Conservation (phyloP, 140 eudicot species). For the Erigeron philadelphicus region DNA sequence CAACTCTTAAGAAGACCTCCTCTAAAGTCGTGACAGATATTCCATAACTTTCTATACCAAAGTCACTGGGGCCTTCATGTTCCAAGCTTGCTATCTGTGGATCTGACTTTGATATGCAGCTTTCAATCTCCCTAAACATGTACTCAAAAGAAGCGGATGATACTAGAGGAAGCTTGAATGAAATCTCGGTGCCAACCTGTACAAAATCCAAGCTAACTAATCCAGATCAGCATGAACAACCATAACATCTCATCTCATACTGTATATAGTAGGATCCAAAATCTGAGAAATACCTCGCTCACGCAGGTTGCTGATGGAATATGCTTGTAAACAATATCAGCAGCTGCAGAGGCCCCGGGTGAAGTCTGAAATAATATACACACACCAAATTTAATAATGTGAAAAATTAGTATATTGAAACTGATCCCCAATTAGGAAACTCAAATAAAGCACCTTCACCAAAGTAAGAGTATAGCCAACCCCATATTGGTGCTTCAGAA, state of each 20-base stretch:
- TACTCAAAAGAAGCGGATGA: constrained; percentile 77
- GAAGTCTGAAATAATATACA: constrained; percentile 48
- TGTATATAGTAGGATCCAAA: constrained; percentile 11
- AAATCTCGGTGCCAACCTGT: constrained; percentile 91
- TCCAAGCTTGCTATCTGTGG: constrained; percentile 27
- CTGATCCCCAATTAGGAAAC: constrained; percentile 5
- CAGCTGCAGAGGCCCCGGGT: constrained; percentile 79
- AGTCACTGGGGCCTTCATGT: constrained; percentile 27
- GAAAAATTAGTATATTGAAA: not conserved
- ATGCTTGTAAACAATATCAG: constrained; percentile 78
- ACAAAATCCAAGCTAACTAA: not conserved
- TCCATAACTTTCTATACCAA: constrained; percentile 93
- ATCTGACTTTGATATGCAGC: constrained; percentile 62
- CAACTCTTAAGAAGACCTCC: constrained; percentile 91
- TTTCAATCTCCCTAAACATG: constrained; percentile 91
- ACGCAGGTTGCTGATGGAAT: constrained; percentile 90
- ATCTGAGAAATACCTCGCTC: constrained; percentile 68
- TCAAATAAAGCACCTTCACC: constrained; percentile 65
- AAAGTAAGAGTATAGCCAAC: constrained; percentile 98
- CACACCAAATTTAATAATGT: constrained; percentile 14
- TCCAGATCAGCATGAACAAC: constrained; percentile 1
- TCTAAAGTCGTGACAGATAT: constrained; percentile 97
- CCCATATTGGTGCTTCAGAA: constrained; percentile 95
- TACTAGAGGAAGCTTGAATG: constrained; percentile 91
- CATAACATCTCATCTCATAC: constrained; percentile 1